Percentiles rank a stretch among this genome's conserved stretches.
Conservation (phyloP, 73 alveolate species). For the Symbiodinium natans region DNA sequence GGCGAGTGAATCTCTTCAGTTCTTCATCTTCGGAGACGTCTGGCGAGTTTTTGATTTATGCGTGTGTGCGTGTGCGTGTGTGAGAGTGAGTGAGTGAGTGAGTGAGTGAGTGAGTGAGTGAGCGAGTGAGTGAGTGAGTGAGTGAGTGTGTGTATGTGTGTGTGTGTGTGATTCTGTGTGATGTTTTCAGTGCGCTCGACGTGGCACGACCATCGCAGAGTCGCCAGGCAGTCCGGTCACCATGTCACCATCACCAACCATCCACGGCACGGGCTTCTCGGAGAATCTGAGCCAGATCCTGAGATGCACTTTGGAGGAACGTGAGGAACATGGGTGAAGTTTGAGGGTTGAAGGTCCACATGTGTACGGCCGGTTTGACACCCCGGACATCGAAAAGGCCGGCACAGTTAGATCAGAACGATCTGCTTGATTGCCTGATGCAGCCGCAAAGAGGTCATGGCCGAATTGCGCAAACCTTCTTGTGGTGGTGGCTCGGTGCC, state of each 20-base stretch:
- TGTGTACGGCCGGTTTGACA: constrained; percentile 57
- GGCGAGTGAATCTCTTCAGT: background rate
- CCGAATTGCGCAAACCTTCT: background rate
- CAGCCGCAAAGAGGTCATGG: constrained; percentile 5
- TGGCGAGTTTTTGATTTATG: background rate
- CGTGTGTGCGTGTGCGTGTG: background rate
- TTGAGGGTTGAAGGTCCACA: constrained; percentile 51
- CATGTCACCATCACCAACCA: constrained; percentile 85
- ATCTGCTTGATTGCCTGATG: background rate
- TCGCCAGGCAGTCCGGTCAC: constrained; percentile 78
- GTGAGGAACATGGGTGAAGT: background rate
- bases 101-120: background rate
- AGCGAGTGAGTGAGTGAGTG: too few relatives aligned
- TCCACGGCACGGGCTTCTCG: constrained; percentile 71
- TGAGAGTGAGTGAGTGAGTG: background rate
- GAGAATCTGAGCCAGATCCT: constrained; percentile 26
- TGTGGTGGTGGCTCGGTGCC: constrained; percentile 84
- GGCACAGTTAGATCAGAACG: too few relatives aligned
- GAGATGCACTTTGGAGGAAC: background rate
- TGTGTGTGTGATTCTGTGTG: background rate
- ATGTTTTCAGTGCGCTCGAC: background rate
- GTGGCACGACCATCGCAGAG: too few relatives aligned
- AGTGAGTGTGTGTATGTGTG: too few relatives aligned
- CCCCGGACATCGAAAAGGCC: constrained; percentile 40
- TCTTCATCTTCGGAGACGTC: background rate